A percentile compares a stretch with the other conserved stretches of the same genome.
phyloP scores from a whole-genome alignment of 2,329 filamentous ascomycete species.

The Diplodia scrobiculata region DNA sequence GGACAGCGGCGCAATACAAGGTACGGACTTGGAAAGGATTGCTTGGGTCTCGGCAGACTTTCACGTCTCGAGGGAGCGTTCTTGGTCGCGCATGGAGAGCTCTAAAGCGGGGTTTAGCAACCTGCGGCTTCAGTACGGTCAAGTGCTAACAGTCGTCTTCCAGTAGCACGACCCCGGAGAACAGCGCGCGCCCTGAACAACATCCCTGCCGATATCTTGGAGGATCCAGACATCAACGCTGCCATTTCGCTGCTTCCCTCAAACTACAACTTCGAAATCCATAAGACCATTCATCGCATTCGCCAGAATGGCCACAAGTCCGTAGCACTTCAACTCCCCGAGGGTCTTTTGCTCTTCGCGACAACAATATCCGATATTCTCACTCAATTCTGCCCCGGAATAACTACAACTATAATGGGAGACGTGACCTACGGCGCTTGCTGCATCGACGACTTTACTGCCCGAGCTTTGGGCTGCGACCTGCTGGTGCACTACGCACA shows the following conservation, averaged over 20 bases:
- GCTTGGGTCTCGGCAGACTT: neutral
- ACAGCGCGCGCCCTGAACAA: slow-evolving; percentile 83
- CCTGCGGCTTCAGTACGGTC: neutral
- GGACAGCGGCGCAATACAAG: slow-evolving; percentile 68
- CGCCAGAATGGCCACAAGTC: slow-evolving; percentile 75
- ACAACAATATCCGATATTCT: slow-evolving; percentile 98
- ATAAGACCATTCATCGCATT: slow-evolving; percentile 95
- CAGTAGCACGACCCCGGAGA: slow-evolving; percentile 71
- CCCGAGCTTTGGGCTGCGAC: slow-evolving; percentile 88
- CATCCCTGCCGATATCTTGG: slow-evolving; percentile 81
- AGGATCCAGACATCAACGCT: slow-evolving; percentile 81
- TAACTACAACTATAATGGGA: slow-evolving; percentile 96
- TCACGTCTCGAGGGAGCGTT: neutral
- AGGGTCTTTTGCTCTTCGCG: slow-evolving; percentile 90
- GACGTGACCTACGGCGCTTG: slow-evolving; percentile 98
- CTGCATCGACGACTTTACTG: slow-evolving; percentile 98
- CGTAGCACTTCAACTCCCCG: slow-evolving; percentile 94
- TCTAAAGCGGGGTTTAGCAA: neutral
- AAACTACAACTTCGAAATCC: slow-evolving; percentile 99
- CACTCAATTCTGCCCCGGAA: slow-evolving; percentile 86
- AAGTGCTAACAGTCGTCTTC: slow-evolving; percentile 30
- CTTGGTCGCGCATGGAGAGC: neutral
- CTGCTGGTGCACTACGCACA: slow-evolving; percentile 96
- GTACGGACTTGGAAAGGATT: slow-evolving; percentile 46
- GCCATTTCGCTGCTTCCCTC: slow-evolving; percentile 82